Evolutionary conservation across 2,329 filamentous ascomycete species (phyloP), one percentile per base, ranked within the genome.

Genomic region (Myriosclerotinia scirpicola): DNA sequence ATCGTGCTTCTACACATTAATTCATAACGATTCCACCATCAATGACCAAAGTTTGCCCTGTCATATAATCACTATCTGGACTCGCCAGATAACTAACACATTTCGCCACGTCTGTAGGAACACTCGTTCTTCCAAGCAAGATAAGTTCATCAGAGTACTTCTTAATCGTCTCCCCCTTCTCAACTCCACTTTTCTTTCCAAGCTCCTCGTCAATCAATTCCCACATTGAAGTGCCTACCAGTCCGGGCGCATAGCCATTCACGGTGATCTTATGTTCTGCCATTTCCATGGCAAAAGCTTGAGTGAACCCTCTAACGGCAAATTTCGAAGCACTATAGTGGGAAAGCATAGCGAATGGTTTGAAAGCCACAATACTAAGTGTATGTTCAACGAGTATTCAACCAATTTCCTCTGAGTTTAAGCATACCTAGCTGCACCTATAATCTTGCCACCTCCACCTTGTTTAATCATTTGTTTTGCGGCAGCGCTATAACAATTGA

Each of bases 171-270:
- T 84, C 81, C 2, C 84, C 84, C 71, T 81, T 84, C 71, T 80
- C 76, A 0, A 78, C 77, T 0, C 83, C 86, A 1, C 76, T 79
- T 66, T 80, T 80, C 73, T 83, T 80, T 0, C 82, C 85, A 42
- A 89, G 69, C 67, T 83, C 83, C 69, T 85, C 83, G 68, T 90
- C 88, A 64, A 90, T 89, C 2, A 85, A 73, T 55, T 90, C 87
- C 87, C 87, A 90, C 87, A 90, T 90, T 0, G 80, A 79, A 0
- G 87, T 90, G 0, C 83, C 86, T 0, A 90, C 86, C 58, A 90
- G 88, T 82, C 4, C 84, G 0, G 88, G 88, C 0, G 86, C 87
- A 71, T 90, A 90, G 0, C 84, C 83, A 70, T 90, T 91, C 40
- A 85, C 87, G 0, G 85, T 89, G 74, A 91, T 90, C 67, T 85